A percentile compares a stretch with the other conserved stretches of the same genome.
Conservation (phyloP, 768 basidiomycete species). For the Mycena metata region DNA sequence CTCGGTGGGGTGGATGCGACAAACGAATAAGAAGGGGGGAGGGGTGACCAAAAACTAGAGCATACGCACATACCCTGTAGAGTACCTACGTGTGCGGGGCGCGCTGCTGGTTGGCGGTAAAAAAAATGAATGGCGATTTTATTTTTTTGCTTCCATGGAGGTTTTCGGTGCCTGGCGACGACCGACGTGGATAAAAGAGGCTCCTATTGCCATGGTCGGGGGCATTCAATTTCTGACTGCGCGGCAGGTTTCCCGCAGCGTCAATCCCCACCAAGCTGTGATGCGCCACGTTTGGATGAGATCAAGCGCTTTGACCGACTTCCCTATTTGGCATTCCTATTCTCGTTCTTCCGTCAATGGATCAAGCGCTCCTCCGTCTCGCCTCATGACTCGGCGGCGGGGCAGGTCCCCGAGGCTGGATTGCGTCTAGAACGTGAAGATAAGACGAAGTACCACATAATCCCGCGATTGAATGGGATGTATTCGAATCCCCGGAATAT, state of each 20-base stretch:
- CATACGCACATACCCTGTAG: constrained; percentile 16
- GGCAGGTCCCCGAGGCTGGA: no score
- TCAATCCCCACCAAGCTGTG: neutral
- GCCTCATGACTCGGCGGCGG: no score
- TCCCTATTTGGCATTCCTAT: neutral
- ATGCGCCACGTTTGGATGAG: neutral
- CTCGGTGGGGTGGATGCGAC: neutral
- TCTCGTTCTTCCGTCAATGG: no score
- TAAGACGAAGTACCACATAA: no score
- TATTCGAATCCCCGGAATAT: no score
- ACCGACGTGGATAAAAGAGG: no score
- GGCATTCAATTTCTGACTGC: neutral
- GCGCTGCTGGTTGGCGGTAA: constrained; percentile 20
- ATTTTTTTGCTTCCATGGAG: neutral
- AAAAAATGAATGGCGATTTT: constrained; percentile 33
- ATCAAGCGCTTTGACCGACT: neutral
- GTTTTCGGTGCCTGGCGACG: neutral
- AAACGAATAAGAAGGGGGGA: neutral
- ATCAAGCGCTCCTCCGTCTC: no score
- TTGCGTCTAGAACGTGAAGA: no score
- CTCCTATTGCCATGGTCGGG: neutral
- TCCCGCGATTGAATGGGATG: no score
- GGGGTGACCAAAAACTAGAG: constrained; percentile 19
- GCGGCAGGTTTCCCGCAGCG: neutral
- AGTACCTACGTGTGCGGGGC: constrained; percentile 24